phyloP scores from a whole-genome alignment of 2,329 filamentous ascomycete genomes.

The Xylariaceae sp. region DNA sequence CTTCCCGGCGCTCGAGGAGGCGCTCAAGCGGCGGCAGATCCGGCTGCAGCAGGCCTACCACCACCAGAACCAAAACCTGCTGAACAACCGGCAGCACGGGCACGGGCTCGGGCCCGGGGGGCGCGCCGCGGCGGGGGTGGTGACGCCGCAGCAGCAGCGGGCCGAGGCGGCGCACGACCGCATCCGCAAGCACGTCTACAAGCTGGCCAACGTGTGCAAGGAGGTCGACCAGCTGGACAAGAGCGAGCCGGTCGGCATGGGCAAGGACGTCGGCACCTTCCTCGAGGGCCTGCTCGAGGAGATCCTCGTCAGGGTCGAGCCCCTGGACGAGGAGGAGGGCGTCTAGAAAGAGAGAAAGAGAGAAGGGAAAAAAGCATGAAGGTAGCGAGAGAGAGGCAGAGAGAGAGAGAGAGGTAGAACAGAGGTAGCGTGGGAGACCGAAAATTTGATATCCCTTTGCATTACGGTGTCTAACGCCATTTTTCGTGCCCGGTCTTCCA shows the following conservation, averaged over 20 bases:
- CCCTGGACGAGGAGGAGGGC: conserved; percentile 64
- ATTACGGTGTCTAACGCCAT: too few species aligned
- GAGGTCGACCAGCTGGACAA: conserved; percentile 88
- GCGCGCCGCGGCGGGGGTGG: too few species aligned
- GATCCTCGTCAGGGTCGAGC: conserved; percentile 84
- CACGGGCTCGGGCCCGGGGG: too few species aligned
- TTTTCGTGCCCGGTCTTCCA: too few species aligned
- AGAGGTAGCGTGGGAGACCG: too few species aligned
- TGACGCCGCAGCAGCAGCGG: conserved; percentile 59
- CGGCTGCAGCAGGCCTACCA: conserved; percentile 47
- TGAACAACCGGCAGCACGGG: too few species aligned
- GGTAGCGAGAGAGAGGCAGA: conserved; percentile 1
- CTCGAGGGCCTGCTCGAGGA: conserved; percentile 91
- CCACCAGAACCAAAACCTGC: conserved; percentile 33
- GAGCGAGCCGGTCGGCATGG: conserved; percentile 86
- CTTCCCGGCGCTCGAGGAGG: conserved; percentile 84
- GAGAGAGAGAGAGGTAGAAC: too few species aligned
- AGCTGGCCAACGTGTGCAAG: conserved; percentile 73
- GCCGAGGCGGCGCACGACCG: conserved; percentile 70
- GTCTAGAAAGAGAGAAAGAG: conserved; percentile 2
- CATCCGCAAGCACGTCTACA: conserved; percentile 71
- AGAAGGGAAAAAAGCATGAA: conserved; percentile 30
- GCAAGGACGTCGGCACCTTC: conserved; percentile 79
- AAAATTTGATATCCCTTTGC: conserved; percentile 1
- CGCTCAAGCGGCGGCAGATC: conserved; percentile 70